These are phyloP conservation scores for Arthrobotrys megalospora DNA, from an alignment of 2,329 filamentous ascomycete species.

Conservation along the genomic window DNA sequence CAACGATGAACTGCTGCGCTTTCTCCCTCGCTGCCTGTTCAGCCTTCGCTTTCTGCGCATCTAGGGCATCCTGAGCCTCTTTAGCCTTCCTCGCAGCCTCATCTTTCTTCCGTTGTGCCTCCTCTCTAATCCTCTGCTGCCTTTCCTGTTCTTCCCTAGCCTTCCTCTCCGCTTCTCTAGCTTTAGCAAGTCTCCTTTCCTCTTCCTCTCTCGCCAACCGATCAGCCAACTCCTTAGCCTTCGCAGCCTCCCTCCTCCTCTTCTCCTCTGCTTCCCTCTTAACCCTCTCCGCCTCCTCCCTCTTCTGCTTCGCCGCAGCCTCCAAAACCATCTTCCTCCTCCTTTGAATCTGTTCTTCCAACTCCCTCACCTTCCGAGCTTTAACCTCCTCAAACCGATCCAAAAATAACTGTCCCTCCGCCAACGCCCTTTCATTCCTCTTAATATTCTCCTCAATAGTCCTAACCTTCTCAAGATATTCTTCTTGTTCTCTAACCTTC, in stretches of 20 bases:
- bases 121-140: not conserved
- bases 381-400: not conserved
- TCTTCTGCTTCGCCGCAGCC: not conserved
- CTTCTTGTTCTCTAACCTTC: conserved; percentile 15
- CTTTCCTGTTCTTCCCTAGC: conserved; percentile 18
- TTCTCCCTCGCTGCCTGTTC: conserved; percentile 9
- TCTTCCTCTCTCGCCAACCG: conserved; percentile 13
- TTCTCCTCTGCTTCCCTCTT: not conserved
- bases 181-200: conserved; percentile 3
- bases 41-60: conserved; percentile 5
- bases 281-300: not conserved
- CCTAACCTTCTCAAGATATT: not conserved
- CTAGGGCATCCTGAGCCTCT: conserved; percentile 15
- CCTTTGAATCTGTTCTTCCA: not conserved
- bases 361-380: not conserved
- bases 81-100: conserved; percentile 21
- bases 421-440: not conserved
- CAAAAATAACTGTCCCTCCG: not conserved
- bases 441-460: not conserved
- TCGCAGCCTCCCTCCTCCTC: not conserved
- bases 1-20: not conserved
- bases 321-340: not conserved
- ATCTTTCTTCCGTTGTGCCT: conserved; percentile 8
- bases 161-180: conserved; percentile 8
- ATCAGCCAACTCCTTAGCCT: not conserved